Conservation (phyloP, 108 stramenopile species). For the Ochromonas danica region DNA sequence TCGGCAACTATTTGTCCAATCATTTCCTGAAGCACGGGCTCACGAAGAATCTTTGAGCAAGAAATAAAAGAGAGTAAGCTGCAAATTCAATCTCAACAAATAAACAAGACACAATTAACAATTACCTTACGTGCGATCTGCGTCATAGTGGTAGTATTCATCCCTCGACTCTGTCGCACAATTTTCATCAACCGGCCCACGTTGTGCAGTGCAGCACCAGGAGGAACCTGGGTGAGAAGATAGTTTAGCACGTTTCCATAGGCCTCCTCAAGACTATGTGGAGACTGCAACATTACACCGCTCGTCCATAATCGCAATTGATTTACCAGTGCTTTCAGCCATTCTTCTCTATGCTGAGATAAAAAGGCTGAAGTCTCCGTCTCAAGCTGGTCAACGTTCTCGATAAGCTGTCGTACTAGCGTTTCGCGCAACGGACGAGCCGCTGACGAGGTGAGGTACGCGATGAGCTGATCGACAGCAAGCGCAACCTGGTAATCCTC, state of each 20-base stretch:
- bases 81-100: not conserved
- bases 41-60: not conserved
- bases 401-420: not conserved
- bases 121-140: not conserved
- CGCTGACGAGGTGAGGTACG: slow-evolving; percentile 61
- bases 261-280: not conserved
- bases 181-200: not conserved
- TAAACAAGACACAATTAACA: not conserved
- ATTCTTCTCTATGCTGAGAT: too few relatives aligned
- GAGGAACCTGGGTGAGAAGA: too few relatives aligned
- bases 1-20: not conserved
- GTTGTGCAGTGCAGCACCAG: not conserved
- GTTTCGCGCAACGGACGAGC: not conserved
- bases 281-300: not conserved
- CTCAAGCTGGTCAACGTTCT: not conserved
- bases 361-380: not conserved
- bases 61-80: not conserved
- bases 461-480: slow-evolving; percentile 74
- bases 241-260: too few relatives aligned
- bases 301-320: not conserved
- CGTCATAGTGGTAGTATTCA: not conserved
- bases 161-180: not conserved
- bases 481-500: slow-evolving; percentile 70
- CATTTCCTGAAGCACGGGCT: not conserved
- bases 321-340: too few relatives aligned